Evolutionary conservation across 1,284 basidiomycete genomes (phyloP), one percentile per base, ranked within the genome.

Genomic region (Heterobasidion parviporum): DNA sequence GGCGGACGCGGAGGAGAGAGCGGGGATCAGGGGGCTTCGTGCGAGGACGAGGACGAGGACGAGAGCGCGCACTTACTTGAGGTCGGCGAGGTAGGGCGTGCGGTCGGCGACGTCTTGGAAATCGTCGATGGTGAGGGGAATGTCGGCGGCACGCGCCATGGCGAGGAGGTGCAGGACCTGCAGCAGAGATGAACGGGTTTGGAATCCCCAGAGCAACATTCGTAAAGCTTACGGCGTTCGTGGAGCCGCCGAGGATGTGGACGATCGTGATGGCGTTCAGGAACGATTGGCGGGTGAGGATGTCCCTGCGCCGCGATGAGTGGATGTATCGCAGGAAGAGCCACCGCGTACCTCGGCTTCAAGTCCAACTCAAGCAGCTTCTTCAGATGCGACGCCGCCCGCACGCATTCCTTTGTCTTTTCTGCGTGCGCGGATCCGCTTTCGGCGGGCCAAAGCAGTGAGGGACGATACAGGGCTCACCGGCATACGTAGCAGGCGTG

Each of bases 61-160:
- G n/a, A 64, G n/a, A 8, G 34, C 18, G 8, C 14, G 26, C 8
- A 9, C 12, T 18, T 66, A 86, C 84, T 93, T 95, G 61, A 98
- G 79, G 68, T 99, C 92, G 35, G 92, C 93, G 14, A 98, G 80
- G 75, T 90, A 94, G n/a, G 96, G 96, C 0, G 93, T 92, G 64
- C 81, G 86, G 72, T 97, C 85, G 2, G 91, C 87, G 49, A 97
- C 82, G 56, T 70, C 72, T 73, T 96, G 92, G 79, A 98, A 96
- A 72, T 99, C 96, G 65, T 98, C 94, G 63, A 99, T 91, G 10
- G 80, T 87, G 55, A 99, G 82, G 38, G 85, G 78, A 58, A 99
- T 77, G 54, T 95, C 91, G 26, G 92, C 92, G 6, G 94, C 86
- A 63, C 93, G 84, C 26, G 95, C 95, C 72, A 98, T 95, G 32